Conservation (phyloP, 2,329 filamentous ascomycete species). For the Malbranchea zuffiana region DNA sequence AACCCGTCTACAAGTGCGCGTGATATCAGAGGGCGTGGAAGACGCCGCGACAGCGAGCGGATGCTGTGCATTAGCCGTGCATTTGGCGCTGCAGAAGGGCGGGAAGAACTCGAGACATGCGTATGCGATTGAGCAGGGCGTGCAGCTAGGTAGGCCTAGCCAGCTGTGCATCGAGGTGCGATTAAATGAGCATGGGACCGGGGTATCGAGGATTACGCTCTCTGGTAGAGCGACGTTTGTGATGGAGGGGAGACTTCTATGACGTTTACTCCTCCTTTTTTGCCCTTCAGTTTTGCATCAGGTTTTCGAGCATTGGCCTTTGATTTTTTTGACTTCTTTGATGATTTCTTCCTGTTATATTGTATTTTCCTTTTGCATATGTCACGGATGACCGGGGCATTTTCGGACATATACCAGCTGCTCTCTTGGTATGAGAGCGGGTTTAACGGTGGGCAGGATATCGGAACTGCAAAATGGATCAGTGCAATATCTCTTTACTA, state of each 20-base stretch:
- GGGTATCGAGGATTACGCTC: slow-evolving; percentile 15
- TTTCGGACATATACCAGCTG: too few species aligned
- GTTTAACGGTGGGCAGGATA: too few species aligned
- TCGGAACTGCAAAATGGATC: too few species aligned
- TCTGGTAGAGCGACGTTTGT: slow-evolving; percentile 15
- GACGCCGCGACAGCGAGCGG: slow-evolving; percentile 43
- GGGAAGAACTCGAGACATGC: slow-evolving; percentile 21
- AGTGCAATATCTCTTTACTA: too few species aligned
- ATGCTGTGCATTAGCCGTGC: slow-evolving; percentile 37
- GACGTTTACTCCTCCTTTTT: background rate
- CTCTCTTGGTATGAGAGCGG: too few species aligned
- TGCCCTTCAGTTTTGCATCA: background rate
- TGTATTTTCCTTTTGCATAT: too few species aligned
- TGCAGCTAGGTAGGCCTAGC: slow-evolving; percentile 43
- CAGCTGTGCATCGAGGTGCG: slow-evolving; percentile 39
- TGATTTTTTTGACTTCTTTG: slow-evolving; percentile 2
- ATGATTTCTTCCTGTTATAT: too few species aligned
- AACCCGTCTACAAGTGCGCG: slow-evolving; percentile 23
- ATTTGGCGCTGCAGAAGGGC: slow-evolving; percentile 35
- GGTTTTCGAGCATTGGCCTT: background rate
- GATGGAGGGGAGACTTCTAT: slow-evolving; percentile 16
- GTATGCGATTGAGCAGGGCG: slow-evolving; percentile 39
- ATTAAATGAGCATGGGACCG: slow-evolving; percentile 25
- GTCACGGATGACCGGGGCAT: too few species aligned
- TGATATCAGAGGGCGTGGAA: slow-evolving; percentile 29